Evolutionary conservation across 257 asterid species (phyloP).

Genomic region (Buddleja alternifolia): DNA sequence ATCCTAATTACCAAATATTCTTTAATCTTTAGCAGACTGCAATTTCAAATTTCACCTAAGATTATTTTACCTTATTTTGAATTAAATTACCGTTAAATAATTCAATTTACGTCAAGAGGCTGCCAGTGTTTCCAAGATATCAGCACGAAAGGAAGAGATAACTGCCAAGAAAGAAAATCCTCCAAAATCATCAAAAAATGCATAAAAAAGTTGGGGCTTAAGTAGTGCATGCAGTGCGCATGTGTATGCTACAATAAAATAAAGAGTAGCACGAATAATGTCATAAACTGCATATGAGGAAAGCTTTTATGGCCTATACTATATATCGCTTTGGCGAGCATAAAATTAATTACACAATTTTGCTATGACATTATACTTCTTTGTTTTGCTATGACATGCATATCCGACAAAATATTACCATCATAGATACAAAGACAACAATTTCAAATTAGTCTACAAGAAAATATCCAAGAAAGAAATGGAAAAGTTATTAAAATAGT

Average conservation of each 20-base stretch:
- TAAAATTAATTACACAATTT: not conserved
- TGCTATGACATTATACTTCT: not conserved
- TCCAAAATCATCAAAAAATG: not conserved
- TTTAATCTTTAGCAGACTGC: not conserved
- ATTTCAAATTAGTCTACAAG: not conserved
- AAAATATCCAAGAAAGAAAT: not conserved
- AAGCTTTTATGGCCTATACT: not conserved
- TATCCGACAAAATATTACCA: not conserved
- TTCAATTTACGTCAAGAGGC: slow-evolving; percentile 7
- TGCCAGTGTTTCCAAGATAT: not conserved
- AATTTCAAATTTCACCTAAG: not conserved
- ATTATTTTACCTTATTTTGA: not conserved
- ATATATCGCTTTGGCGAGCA: not conserved
- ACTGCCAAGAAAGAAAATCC: not conserved
- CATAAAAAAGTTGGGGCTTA: not conserved
- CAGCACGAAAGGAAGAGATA: not conserved
- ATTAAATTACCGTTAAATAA: not conserved
- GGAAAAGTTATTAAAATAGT: no score
- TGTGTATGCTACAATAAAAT: not conserved
- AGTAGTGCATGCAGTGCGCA: not conserved
- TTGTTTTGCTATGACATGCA: not conserved
- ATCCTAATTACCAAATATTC: not conserved
- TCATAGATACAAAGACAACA: not conserved
- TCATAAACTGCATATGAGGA: not conserved
- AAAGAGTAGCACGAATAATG: not conserved